Conservation (phyloP, 176 grass and related monocot genomes). For the Aegilops speltoides region DNA sequence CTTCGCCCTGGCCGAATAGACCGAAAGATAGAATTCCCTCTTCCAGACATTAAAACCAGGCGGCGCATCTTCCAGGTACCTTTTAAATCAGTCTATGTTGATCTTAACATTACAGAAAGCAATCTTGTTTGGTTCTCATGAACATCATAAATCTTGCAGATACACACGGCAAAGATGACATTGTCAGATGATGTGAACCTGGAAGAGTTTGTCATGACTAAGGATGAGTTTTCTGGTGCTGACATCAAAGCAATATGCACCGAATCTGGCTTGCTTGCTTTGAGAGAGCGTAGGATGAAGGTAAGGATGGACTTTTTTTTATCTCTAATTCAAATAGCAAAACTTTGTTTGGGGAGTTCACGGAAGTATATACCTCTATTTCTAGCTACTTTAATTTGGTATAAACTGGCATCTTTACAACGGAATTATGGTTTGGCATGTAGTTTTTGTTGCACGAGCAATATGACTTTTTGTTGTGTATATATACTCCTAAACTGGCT, state of each 20-base stretch:
- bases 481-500: background rate
- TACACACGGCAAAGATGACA: constrained; percentile 89
- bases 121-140: constrained; percentile 1
- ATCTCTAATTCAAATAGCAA: background rate
- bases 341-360: background rate
- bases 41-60: constrained; percentile 87
- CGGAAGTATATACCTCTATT: background rate
- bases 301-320: constrained; percentile 18
- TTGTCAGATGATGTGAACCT: constrained; percentile 85
- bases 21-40: constrained; percentile 81
- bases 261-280: constrained; percentile 82
- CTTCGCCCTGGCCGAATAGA: constrained; percentile 85
- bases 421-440: background rate
- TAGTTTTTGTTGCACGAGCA: background rate
- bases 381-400: constrained; percentile 4
- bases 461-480: background rate
- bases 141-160: constrained; percentile 42
- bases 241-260: constrained; percentile 93
- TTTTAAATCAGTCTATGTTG: background rate
- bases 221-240: constrained; percentile 82
- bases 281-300: constrained; percentile 89
- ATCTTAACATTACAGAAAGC: background rate
- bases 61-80: constrained; percentile 76
- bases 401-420: background rate
- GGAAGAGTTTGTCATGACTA: constrained; percentile 92